A percentile compares a stretch with the other conserved stretches of the same genome.
phyloP scores from a whole-genome alignment of 768 basidiomycete species.

The Suillus americanus region DNA sequence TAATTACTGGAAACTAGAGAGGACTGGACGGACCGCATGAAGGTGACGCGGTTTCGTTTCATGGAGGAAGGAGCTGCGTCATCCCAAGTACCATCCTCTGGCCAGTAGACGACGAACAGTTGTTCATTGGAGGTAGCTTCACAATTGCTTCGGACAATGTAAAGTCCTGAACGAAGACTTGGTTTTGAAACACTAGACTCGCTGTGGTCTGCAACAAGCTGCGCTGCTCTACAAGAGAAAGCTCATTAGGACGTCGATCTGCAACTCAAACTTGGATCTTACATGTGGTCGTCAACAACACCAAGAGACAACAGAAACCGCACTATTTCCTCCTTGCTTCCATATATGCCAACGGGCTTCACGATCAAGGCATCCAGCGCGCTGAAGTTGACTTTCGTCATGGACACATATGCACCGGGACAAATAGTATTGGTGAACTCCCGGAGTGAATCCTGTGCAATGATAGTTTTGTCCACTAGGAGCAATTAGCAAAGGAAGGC shows the following conservation, averaged over 20 bases:
- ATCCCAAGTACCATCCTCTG: conserved; percentile 58
- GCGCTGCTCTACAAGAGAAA: conserved; percentile 2
- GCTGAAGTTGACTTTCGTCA: conserved; percentile 58
- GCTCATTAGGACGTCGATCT: conserved; percentile 3
- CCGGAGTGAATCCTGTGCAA: conserved; percentile 48
- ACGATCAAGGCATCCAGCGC: conserved; percentile 44
- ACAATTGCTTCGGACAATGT: conserved; percentile 32
- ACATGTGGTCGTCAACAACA: conserved; percentile 41
- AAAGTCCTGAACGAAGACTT: conserved; percentile 47
- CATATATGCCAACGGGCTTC: conserved; percentile 58
- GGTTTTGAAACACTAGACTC: conserved; percentile 13
- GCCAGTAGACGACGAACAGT: conserved; percentile 59
- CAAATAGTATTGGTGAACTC: conserved; percentile 47
- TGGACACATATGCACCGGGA: conserved; percentile 52
- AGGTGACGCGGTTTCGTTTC: conserved; percentile 53
- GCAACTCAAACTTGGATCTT: conserved; percentile 17
- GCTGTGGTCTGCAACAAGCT: conserved; percentile 4
- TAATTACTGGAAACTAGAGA: neutral
- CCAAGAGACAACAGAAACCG: conserved; percentile 39
- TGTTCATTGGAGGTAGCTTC: conserved; percentile 16
- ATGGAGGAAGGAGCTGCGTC: conserved; percentile 45
- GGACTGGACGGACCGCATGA: conserved; percentile 50
- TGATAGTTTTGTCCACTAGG: conserved; percentile 65
- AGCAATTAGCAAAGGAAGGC: neutral
- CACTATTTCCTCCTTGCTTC: conserved; percentile 50